Percentiles rank a stretch among this genome's conserved stretches.
phyloP scores from a whole-genome alignment of 2,329 filamentous ascomycete species.

The Sarocladium kiliense region DNA sequence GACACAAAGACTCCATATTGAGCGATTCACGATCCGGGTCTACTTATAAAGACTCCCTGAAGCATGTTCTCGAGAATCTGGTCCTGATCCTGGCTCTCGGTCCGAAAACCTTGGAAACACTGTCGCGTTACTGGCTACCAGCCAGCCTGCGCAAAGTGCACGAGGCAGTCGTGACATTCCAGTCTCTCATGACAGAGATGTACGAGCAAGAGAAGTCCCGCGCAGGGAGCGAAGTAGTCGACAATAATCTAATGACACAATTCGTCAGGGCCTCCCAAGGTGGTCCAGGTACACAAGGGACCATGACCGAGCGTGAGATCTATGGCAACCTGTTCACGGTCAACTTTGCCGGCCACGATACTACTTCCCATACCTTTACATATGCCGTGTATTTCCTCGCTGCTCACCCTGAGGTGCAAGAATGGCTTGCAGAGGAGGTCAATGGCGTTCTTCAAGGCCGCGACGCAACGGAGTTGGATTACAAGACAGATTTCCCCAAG shows the following conservation, averaged over 20 bases:
- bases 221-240: background rate
- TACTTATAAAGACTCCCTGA: background rate
- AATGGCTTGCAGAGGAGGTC: constrained; percentile 38
- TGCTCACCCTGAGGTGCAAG: constrained; percentile 35
- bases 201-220: constrained; percentile 21
- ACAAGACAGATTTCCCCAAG: constrained; percentile 29
- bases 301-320: constrained; percentile 36
- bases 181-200: constrained; percentile 21
- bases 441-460: constrained; percentile 16
- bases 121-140: background rate
- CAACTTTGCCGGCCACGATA: constrained; percentile 47
- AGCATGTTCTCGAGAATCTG: constrained; percentile 20
- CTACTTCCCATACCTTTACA: constrained; percentile 39
- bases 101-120: constrained; percentile 6
- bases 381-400: constrained; percentile 39
- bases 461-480: constrained; percentile 19
- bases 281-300: constrained; percentile 4
- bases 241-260: constrained; percentile 7
- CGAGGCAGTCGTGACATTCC: constrained; percentile 20
- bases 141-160: constrained; percentile 11
- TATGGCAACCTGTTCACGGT: constrained; percentile 44
- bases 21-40: background rate
- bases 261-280: background rate
- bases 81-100: constrained; percentile 20
- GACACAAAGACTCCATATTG: constrained; percentile 12